Evolutionary conservation across 371 early-diverging fungal species (phyloP).

Genomic region (Saksenaea oblongispora): DNA sequence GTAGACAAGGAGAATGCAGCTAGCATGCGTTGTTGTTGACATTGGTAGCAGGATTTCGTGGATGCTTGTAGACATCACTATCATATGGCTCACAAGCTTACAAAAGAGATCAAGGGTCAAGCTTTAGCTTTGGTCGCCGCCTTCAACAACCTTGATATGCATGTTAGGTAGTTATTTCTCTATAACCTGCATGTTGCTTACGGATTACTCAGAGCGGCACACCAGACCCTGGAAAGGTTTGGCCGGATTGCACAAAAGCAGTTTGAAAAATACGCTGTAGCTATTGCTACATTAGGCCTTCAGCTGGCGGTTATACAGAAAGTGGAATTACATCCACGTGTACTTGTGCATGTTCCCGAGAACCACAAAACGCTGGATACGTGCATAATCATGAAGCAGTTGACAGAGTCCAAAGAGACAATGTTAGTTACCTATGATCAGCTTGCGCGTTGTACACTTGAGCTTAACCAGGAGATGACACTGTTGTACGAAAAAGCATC

Average conservation of each 20-base stretch:
- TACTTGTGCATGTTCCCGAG: background rate
- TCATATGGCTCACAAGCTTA: background rate
- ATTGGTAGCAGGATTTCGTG: background rate
- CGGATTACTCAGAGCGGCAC: constrained; percentile 11
- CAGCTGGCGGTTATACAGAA: constrained; percentile 10
- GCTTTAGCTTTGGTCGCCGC: constrained; percentile 20
- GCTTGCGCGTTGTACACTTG: constrained; percentile 11
- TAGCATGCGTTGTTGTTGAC: background rate
- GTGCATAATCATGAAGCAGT: constrained; percentile 1
- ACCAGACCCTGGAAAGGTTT: constrained; percentile 21
- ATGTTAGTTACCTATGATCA: constrained; percentile 6
- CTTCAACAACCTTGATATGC: constrained; percentile 15
- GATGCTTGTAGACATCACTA: background rate
- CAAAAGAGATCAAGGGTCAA: constrained; percentile 16
- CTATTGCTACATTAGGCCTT: constrained; percentile 8
- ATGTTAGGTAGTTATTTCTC: background rate
- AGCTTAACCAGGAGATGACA: constrained; percentile 12
- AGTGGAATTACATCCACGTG: constrained; percentile 15
- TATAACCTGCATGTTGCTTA: background rate
- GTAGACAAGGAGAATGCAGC: background rate
- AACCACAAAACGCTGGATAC: background rate
- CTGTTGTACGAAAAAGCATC: constrained; percentile 14
- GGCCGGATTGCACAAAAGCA: constrained; percentile 28
- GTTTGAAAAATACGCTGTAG: constrained; percentile 16
- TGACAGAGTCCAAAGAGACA: background rate